phyloP scores from a whole-genome alignment of 805 yeast species.

The Lipomyces mesembrius region DNA sequence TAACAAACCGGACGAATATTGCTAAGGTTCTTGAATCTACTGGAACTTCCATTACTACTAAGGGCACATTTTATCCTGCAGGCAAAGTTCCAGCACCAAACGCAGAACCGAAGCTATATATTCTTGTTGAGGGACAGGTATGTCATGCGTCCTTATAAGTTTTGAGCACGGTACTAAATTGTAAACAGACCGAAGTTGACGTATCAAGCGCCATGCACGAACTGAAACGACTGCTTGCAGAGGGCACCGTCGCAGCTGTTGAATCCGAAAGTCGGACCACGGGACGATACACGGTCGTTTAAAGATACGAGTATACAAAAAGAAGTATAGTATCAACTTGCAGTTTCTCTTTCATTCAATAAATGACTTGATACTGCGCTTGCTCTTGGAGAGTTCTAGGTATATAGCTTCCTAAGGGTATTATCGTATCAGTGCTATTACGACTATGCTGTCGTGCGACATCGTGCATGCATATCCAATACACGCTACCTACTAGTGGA shows the following conservation, averaged over 20 bases:
- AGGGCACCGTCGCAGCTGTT: constrained; percentile 38
- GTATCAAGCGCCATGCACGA: constrained; percentile 41
- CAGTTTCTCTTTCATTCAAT: background rate
- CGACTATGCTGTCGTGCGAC: background rate
- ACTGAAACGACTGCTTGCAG: constrained; percentile 38
- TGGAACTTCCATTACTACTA: constrained; percentile 75
- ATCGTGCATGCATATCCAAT: background rate
- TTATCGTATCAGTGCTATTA: background rate
- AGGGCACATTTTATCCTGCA: constrained; percentile 74
- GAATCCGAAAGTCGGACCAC: constrained; percentile 35
- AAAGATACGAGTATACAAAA: constrained; percentile 3
- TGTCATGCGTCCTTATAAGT: constrained; percentile 2
- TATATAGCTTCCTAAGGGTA: background rate
- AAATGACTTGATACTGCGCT: constrained; percentile 5
- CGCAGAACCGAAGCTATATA: constrained; percentile 71
- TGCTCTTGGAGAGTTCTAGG: constrained; percentile 5
- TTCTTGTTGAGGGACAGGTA: constrained; percentile 70
- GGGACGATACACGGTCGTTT: constrained; percentile 41
- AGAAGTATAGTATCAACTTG: constrained; percentile 2
- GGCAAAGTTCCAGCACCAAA: constrained; percentile 59
- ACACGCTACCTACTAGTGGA: background rate
- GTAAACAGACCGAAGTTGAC: constrained; percentile 36
- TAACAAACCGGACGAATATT: constrained; percentile 68
- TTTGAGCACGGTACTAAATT: background rate
- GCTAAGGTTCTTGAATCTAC: constrained; percentile 70